Base-by-base conservation (phyloP, 441 rosid species). In the Isatis lusitanica region DNA sequence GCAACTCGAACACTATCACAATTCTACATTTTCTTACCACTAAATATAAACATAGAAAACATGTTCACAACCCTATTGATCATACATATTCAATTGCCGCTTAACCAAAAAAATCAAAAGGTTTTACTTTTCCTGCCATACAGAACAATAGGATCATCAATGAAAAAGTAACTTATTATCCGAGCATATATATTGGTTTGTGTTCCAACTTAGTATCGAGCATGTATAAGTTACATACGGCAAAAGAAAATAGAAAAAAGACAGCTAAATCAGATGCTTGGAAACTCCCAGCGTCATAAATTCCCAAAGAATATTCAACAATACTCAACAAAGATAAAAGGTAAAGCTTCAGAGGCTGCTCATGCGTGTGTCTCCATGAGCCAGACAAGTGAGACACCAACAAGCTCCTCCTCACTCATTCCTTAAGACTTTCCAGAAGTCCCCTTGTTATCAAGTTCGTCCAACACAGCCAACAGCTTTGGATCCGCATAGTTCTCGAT, bases 401-500 rank as follows among this genome's bases (percentile, higher is more conserved):
- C 75, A 75, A 42, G 83, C 74, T 76, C 77, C 60, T 36, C 39
- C 51, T 33, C 35, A 42, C 17, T 53, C 38, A 33, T 28, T 42
- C 26, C 40, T 50, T 30, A 47, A 69, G 38, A 26, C 48, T 46
- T 55, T 39, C 38, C 3, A 43, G 69, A 67, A 46, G 31, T 81
- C 33, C 44, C 72, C 67, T 71, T 82, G 74, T 73, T 82, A 68
- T 88, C 92, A 18, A 88, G 83, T 61, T 87, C 90, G 75, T 88
- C 88, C 53, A 95, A 79, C 78, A 91, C 95, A 8, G 78, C 84
- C 98, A 83, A 87, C 68, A 93, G 71, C 77, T 84, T 90, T 0
- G 92, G 90, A 72, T 96, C 99, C 7, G 79, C 88, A 33, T 93
- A 96, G 80, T 85, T 82, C 77, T 90, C 85, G 17, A 91, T 77